Percentiles rank a stretch among this genome's conserved stretches.
These are phyloP conservation scores for Grigorovia transvaalensis DNA, from an alignment of 805 yeast species.

Conservation along the genomic window DNA sequence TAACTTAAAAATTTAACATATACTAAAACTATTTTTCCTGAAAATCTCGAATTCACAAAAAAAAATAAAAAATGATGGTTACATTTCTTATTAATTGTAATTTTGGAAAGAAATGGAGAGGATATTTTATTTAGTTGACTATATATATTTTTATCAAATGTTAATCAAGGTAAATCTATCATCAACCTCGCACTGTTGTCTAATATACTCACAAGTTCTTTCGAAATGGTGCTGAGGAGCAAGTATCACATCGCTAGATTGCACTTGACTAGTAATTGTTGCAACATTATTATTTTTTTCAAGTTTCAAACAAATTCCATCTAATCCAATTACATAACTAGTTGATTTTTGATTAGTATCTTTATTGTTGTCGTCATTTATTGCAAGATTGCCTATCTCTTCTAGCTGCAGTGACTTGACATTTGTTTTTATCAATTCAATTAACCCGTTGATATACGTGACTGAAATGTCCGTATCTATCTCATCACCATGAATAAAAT, in stretches of 20 bases:
- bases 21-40: neutral
- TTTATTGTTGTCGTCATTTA: constrained; percentile 3
- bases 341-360: neutral
- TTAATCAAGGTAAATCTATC: constrained; percentile 52
- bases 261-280: constrained; percentile 15
- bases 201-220: constrained; percentile 62
- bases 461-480: constrained; percentile 40
- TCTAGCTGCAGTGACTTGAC: constrained; percentile 31
- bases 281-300: constrained; percentile 4
- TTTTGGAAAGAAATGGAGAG: neutral
- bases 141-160: constrained; percentile 4
- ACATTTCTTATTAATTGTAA: too few relatives aligned
- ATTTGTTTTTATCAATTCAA: constrained; percentile 68
- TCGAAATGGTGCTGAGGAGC: constrained; percentile 42
- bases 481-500: constrained; percentile 40
- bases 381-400: constrained; percentile 20
- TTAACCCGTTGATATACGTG: constrained; percentile 73
- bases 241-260: constrained; percentile 21
- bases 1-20: neutral
- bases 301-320: constrained; percentile 21
- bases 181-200: constrained; percentile 58
- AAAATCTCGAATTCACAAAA: neutral
- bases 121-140: neutral
- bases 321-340: constrained; percentile 16
- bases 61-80: neutral